Percentiles rank a stretch among this genome's conserved stretches.
Conservation (phyloP, 1,284 basidiomycete genomes). For the Coriolopsis trogii region DNA sequence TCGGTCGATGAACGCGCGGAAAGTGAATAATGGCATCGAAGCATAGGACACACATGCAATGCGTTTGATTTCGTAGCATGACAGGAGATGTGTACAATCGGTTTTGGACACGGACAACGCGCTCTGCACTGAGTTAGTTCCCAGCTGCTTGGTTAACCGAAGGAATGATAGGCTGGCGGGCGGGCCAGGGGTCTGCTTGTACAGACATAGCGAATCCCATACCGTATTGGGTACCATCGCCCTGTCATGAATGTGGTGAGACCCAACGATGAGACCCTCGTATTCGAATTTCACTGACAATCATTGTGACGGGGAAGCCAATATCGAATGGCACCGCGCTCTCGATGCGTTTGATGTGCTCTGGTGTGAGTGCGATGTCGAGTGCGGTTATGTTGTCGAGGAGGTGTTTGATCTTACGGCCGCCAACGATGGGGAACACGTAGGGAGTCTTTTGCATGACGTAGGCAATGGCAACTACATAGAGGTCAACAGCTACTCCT, state of each 20-base stretch:
- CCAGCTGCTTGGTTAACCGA: neutral
- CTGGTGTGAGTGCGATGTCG: conserved; percentile 40
- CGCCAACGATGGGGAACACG: conserved; percentile 45
- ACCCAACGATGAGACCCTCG: too few species aligned
- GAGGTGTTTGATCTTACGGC: conserved; percentile 52
- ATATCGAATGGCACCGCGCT: conserved; percentile 40
- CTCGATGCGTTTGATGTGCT: conserved; percentile 47
- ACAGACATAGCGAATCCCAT: neutral
- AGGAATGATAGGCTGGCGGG: neutral
- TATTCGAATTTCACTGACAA: conserved; percentile 30
- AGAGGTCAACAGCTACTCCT: neutral
- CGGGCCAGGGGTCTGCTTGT: neutral
- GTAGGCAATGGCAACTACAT: conserved; percentile 47
- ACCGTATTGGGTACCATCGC: neutral
- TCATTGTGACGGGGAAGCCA: conserved; percentile 42
- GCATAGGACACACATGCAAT: too few species aligned
- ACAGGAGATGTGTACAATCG: too few species aligned
- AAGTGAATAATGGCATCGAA: too few species aligned
- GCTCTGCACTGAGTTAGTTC: too few species aligned
- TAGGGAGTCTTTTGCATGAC: conserved; percentile 50
- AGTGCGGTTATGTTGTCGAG: conserved; percentile 49
- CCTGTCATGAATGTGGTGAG: too few species aligned
- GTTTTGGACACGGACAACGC: too few species aligned
- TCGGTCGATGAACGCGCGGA: too few species aligned
- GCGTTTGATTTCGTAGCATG: too few species aligned